A percentile compares a stretch with the other conserved stretches of the same genome.
Conservation (phyloP, 805 yeast genomes). For the Candida adriatica region DNA sequence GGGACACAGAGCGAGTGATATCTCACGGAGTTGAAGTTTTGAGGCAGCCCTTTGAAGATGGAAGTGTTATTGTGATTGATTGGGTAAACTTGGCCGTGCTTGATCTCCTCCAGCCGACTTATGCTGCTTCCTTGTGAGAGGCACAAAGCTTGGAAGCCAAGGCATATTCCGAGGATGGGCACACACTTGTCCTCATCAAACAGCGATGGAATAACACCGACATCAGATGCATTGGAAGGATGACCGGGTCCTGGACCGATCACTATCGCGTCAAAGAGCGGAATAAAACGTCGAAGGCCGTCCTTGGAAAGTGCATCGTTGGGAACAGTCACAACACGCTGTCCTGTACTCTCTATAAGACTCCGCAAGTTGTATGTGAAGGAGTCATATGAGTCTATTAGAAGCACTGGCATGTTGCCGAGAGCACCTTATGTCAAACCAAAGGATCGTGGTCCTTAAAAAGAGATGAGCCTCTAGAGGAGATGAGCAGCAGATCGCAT, state of each 20-base stretch:
- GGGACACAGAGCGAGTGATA: constrained; percentile 77
- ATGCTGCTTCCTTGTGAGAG: constrained; percentile 52
- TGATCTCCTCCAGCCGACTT: constrained; percentile 45
- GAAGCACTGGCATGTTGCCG: constrained; percentile 43
- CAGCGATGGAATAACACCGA: constrained; percentile 62
- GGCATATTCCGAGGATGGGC: constrained; percentile 86
- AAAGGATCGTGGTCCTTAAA: no score
- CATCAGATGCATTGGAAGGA: constrained; percentile 56
- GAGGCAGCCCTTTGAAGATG: constrained; percentile 36
- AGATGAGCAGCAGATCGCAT: neutral
- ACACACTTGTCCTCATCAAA: constrained; percentile 28
- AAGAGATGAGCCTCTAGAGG: neutral
- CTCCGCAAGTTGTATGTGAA: constrained; percentile 77
- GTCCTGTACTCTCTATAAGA: constrained; percentile 44
- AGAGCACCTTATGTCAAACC: neutral
- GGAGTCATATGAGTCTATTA: constrained; percentile 92
- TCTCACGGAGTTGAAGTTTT: constrained; percentile 60
- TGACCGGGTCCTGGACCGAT: constrained; percentile 98
- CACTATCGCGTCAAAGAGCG: constrained; percentile 63
- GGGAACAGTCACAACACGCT: constrained; percentile 30
- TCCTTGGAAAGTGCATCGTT: constrained; percentile 29
- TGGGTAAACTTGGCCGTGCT: constrained; percentile 79
- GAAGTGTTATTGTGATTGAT: constrained; percentile 23
- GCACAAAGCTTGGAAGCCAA: constrained; percentile 87
- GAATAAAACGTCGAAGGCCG: constrained; percentile 36